Evolutionary conservation across 2,329 filamentous ascomycete species (phyloP).

Genomic region (Dactylellina leptospora): DNA sequence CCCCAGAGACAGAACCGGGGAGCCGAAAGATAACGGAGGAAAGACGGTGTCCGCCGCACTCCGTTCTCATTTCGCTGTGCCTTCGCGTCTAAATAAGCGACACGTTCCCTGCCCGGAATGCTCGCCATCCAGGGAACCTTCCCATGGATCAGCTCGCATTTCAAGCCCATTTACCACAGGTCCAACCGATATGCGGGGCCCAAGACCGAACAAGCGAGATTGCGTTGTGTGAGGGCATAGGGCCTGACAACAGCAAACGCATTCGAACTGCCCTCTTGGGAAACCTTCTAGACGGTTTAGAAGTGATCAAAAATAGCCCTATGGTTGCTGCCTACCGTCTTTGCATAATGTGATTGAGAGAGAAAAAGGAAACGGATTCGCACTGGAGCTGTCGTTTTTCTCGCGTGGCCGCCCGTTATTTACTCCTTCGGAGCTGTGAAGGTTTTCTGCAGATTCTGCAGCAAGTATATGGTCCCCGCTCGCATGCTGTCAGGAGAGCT

Average conservation of each 20-base stretch:
- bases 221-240: conserved; percentile 44
- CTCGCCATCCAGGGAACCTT: conserved; percentile 20
- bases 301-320: conserved; percentile 47
- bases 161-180: conserved; percentile 44
- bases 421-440: conserved; percentile 7
- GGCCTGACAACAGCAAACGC: conserved; percentile 5
- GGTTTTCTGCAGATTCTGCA: background rate
- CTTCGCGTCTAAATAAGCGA: conserved; percentile 52
- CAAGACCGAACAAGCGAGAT: conserved; percentile 45
- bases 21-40: conserved; percentile 3
- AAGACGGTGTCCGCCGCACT: conserved; percentile 46
- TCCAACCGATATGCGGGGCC: conserved; percentile 46
- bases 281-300: conserved; percentile 51
- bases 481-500: background rate
- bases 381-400: background rate
- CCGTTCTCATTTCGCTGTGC: conserved; percentile 30
- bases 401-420: conserved; percentile 25
- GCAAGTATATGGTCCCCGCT: background rate
- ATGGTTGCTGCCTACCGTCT: conserved; percentile 47
- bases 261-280: conserved; percentile 48
- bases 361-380: conserved; percentile 15
- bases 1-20: conserved; percentile 18
- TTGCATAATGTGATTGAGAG: conserved; percentile 36
- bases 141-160: conserved; percentile 49
- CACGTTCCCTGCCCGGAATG: conserved; percentile 9